These are phyloP conservation scores for Nepenthes mirabilis DNA, from an alignment of 148 eudicot genomes.

Conservation along the genomic window DNA sequence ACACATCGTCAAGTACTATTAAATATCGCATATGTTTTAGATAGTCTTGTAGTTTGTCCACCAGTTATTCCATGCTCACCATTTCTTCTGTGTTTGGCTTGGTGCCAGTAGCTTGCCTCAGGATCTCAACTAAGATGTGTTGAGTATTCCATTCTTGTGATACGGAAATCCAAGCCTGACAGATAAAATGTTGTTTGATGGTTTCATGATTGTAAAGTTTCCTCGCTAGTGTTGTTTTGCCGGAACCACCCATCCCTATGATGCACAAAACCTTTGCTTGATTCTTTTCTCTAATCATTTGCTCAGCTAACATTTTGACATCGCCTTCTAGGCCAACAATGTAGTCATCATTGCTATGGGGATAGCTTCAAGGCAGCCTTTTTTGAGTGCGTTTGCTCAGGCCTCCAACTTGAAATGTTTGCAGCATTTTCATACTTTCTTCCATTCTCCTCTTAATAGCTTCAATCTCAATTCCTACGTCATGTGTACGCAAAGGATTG, in stretches of 20 bases:
- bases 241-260: conserved; percentile 26
- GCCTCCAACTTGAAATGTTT: neutral
- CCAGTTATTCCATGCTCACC: neutral
- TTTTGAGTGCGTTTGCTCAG: neutral
- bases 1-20: conserved; percentile 12
- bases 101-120: neutral
- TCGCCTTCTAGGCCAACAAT: conserved; percentile 11
- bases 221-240: conserved; percentile 18
- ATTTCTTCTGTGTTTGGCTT: neutral
- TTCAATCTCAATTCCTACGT: conserved; percentile 3
- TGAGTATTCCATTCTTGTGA: conserved; percentile 2
- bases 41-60: neutral
- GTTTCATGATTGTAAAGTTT: conserved; percentile 8
- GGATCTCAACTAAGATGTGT: neutral
- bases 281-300: neutral
- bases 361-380: neutral
- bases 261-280: neutral
- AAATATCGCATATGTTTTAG: neutral
- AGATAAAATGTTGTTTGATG: conserved; percentile 6
- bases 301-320: neutral
- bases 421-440: neutral
- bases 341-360: conserved; percentile 1
- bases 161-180: conserved; percentile 13
- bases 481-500: neutral
- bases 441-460: conserved; percentile 1